Evolutionary conservation across 805 yeast species (phyloP), one percentile per base, ranked within the genome.

Genomic region (Starmera pachycereana): DNA sequence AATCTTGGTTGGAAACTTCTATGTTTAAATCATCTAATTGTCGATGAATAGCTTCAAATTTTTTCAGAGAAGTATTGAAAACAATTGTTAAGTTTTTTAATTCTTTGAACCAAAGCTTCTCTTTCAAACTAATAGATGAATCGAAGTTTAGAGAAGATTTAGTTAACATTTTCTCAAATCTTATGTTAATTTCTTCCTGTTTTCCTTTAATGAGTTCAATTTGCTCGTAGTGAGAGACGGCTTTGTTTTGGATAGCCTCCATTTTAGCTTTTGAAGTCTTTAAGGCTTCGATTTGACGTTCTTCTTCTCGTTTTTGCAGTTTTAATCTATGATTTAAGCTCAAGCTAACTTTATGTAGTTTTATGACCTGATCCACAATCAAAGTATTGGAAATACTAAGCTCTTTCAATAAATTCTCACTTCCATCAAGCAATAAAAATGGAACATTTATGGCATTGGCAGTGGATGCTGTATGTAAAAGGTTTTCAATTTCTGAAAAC

Each of bases 51-150:
- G 42, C 42, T 29, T 44, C 45, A 37, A 51, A 61, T 36, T 48
- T 51, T 13, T 51, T 50, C 1, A 62, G 61, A 29, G 54, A 51
- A 9, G 47, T 46, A 45, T 64, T 64, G 49, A 64, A 61, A 11
- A 46, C 43, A 4, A 50, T 29, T 0, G 60, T 59, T 22, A 58
- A 58, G 11, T 44, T 48, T 35, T 56, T 60, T 8, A 74, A 54
- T 47, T 71, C 76, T 29, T 53, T 58, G 41, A 68, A 61, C 76
- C 78, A 74, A 22, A 46, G 53, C 39, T 57, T 54, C 49, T 74
- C 80, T 10, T 62, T 52, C 4, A 53, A 54, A 37, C 66, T 61
- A 29, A 72, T 47, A 1, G 67, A 61, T 12, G 54, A 39, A 7
- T 61, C 56, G 33, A 38, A 43, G 45, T 43, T 28, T 36, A 37